Conservation (phyloP, 257 asterid species). For the Forsythia suspensa region DNA sequence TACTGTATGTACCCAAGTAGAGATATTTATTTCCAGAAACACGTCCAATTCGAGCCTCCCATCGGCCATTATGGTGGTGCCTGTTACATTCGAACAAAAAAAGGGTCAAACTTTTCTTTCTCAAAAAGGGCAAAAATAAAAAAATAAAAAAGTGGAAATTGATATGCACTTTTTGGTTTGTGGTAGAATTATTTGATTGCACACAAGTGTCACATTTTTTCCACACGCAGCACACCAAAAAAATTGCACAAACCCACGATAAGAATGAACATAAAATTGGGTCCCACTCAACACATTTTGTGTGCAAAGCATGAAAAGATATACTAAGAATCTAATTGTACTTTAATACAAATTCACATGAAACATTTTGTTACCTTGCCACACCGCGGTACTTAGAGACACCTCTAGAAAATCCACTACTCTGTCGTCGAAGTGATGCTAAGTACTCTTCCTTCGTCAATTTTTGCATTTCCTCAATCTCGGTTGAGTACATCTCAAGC, state of each 20-base stretch:
- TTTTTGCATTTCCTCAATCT: slow-evolving; percentile 63
- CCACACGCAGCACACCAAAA: not conserved
- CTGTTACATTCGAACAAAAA: slow-evolving; percentile 36
- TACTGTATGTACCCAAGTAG: slow-evolving; percentile 80
- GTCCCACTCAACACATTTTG: slow-evolving; percentile 13
- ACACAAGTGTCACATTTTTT: not conserved
- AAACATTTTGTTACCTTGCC: slow-evolving; percentile 53
- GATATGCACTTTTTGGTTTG: not conserved
- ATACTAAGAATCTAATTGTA: not conserved
- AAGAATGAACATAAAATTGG: slow-evolving; percentile 10
- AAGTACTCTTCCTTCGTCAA: slow-evolving; percentile 62
- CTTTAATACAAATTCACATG: slow-evolving; percentile 19
- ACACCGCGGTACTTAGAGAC: slow-evolving; percentile 84
- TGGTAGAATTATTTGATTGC: not conserved
- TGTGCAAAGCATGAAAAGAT: not conserved
- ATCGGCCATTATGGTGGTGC: slow-evolving; percentile 97
- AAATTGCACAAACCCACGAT: not conserved
- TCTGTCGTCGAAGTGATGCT: slow-evolving; percentile 62
- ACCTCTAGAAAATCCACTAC: slow-evolving; percentile 84
- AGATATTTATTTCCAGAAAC: slow-evolving; percentile 84
- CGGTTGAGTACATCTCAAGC: slow-evolving; percentile 51
- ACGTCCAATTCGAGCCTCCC: slow-evolving; percentile 97
- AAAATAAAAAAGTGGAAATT: not conserved
- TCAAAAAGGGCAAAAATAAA: not conserved
- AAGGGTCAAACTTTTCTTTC: slow-evolving; percentile 3